These are phyloP conservation scores for Epichloe elymi DNA, from an alignment of 2,329 filamentous ascomycete genomes.

Conservation along the genomic window DNA sequence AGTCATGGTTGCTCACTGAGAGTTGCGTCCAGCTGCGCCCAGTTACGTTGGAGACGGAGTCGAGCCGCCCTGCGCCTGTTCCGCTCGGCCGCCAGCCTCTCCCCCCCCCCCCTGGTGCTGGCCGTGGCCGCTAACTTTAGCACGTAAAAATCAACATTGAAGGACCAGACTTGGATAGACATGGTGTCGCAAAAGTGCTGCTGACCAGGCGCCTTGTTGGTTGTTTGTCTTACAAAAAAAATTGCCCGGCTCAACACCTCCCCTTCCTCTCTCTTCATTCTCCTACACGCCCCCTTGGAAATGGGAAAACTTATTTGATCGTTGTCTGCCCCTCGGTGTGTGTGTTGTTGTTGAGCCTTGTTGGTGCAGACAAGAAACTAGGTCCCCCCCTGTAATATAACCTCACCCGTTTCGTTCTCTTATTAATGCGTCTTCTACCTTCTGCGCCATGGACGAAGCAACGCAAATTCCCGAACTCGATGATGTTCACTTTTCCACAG, in stretches of 20 bases:
- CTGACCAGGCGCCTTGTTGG: too few species aligned
- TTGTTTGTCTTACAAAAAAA: too few species aligned
- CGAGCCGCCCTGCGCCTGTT: neutral
- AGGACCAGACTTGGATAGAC: too few species aligned
- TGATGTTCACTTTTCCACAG: slow-evolving; percentile 24
- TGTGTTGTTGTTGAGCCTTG: neutral
- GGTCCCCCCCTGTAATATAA: neutral
- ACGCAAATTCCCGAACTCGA: slow-evolving; percentile 23
- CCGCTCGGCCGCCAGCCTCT: neutral
- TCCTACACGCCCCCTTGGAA: neutral
- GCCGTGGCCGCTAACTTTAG: too few species aligned
- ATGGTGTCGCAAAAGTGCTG: too few species aligned
- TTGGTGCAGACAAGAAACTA: neutral
- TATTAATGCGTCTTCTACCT: neutral
- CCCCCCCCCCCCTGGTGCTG: too few species aligned
- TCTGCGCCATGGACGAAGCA: slow-evolving; percentile 4
- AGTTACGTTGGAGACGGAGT: neutral
- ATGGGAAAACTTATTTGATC: slow-evolving; percentile 2
- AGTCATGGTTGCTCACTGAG: too few species aligned
- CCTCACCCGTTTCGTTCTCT: neutral
- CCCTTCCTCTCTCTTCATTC: too few species aligned
- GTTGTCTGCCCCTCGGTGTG: neutral
- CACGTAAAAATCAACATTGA: too few species aligned
- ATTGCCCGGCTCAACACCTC: neutral
- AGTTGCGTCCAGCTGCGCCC: too few species aligned